Base-by-base conservation (phyloP, 257 asterid genomes). In the Salvia splendens region DNA sequence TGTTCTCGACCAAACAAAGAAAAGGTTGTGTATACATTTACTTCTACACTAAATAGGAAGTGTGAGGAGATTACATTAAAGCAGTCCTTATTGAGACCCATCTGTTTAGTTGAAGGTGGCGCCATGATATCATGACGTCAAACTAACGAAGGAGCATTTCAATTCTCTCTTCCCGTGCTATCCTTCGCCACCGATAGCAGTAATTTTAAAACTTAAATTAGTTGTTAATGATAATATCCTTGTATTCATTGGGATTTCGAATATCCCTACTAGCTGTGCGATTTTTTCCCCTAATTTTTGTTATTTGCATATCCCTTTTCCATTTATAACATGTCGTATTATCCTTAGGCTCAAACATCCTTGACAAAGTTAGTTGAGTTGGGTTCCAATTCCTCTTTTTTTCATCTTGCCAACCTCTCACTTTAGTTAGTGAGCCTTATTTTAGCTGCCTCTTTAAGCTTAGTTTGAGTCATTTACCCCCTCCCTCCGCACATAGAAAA, bases 101-200 rank as follows among this genome's bases (percentile, higher is more conserved):
- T 54, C 40, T 71, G 50, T 43, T 41, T 32, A 14, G 20, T 32
- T 59, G 36, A 59, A 14, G 68, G 41, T 38, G 53, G 33, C 45
- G 5, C 28, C 12, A 58, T 64, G 12, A 42, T 45, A 14, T 28
- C 49, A 4, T 32, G 24, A 47, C 14, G 16, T 46, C 45, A 28
- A 53, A 17, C 41, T n/a, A 52, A 20, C 43, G 30, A 60, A 55
- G 17, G 70, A 65, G 58, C 30, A 45, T 17, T 16, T 33, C 16
- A 40, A 36, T 15, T 30, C 15, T 45, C 48, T 69, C 69, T 48
- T 70, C 38, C 20, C 56, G 64, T 68, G 14, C 17, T 61, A 49
- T 51, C 33, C 33, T 6, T 5, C 8, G 58, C 51, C 50, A 61
- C 10, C 73, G 28, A 17, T 64, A 20, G 59, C 17, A 58, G 15